Evolutionary conservation across 306 rosid species (phyloP), one percentile per base, ranked within the genome.

Genomic region (Vicia faba): DNA sequence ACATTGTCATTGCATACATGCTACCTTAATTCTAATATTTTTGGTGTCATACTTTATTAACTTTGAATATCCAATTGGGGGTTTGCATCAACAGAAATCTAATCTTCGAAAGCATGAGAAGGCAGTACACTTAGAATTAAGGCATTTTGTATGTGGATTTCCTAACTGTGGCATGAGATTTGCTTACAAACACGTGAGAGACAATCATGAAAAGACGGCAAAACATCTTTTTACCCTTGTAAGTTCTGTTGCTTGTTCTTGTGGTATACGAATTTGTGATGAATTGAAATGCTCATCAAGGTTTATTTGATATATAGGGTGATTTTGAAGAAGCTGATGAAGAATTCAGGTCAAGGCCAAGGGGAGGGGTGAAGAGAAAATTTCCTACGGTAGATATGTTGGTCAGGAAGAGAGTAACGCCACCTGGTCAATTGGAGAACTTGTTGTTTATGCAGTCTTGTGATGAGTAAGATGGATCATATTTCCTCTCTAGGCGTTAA

Each of bases 121-220:
- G 78, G 98, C 82, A 25, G 96, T 82, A 72, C 98, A 93, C 76
- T 74, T 83, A 1, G 50, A 82, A 29, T 60, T 19, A 2, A 93
- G 79, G 45, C 97, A 88, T 5, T 93, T 78, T 62, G 70, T 62
- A 8, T 93, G 98, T 58, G 66, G 91, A 64, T 84, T 89, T 77
- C 60, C 83, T n/a, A 84, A 86, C 68, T 92, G 98, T 70, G 89
- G 89, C 63, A 77, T 83, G 97, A 89, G 91, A 58, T 93, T 93
- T 54, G 80, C 96, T 5, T 88, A 88, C 83, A 93, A 89, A 74
- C 98, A 93, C 1, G 98, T 93, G 36, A 74, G 98, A 78, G 91
- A 93, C 49, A 89, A 86, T 8, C 98, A 88, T 3, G 95, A 89
- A 73, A 88, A 83, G 65, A 82, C 79, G 1, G 87, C 79, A 2